Percentiles rank a stretch among this genome's conserved stretches.
These are phyloP conservation scores for Thalassiosira oceanica DNA, from an alignment of 352 stramenopile genomes.

Conservation along the genomic window DNA sequence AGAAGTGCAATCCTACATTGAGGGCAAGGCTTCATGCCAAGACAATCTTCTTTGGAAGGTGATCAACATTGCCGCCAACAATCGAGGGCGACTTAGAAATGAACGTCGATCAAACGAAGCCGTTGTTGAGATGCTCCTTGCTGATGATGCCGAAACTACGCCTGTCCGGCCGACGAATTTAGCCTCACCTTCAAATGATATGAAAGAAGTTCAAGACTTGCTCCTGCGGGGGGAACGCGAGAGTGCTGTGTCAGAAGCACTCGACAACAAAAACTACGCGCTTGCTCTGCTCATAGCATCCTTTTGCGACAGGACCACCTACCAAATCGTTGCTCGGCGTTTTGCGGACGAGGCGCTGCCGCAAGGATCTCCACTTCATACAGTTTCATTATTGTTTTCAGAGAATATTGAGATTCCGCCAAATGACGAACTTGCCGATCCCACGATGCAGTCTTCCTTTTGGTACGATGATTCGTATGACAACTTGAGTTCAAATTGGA, in stretches of 20 bases:
- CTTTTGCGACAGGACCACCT: constrained; percentile 66
- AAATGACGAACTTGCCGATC: constrained; percentile 21
- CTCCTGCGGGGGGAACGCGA: constrained; percentile 55
- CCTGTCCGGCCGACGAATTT: neutral
- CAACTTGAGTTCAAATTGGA: constrained; percentile 58
- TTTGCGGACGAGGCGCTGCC: constrained; percentile 62
- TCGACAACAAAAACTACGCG: constrained; percentile 62
- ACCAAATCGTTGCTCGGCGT: constrained; percentile 51
- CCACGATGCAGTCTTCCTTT: constrained; percentile 15
- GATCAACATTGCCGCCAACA: constrained; percentile 66
- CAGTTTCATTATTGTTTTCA: constrained; percentile 67
- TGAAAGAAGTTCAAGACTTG: constrained; percentile 42
- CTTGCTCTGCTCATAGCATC: constrained; percentile 72
- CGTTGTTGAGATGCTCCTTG: constrained; percentile 69
- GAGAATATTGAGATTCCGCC: constrained; percentile 52
- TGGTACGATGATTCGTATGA: constrained; percentile 43
- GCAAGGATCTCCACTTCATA: constrained; percentile 70
- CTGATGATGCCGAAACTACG: neutral
- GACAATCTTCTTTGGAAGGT: constrained; percentile 71
- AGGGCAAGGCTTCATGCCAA: constrained; percentile 28
- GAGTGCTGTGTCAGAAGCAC: constrained; percentile 62
- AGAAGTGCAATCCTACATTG: constrained; percentile 53
- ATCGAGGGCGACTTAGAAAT: constrained; percentile 65
- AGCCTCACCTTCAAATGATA: constrained; percentile 2
- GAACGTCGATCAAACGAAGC: constrained; percentile 57